These are phyloP conservation scores for Blepharisma japonicum DNA, from an alignment of 73 alveolate species.

Conservation along the genomic window DNA sequence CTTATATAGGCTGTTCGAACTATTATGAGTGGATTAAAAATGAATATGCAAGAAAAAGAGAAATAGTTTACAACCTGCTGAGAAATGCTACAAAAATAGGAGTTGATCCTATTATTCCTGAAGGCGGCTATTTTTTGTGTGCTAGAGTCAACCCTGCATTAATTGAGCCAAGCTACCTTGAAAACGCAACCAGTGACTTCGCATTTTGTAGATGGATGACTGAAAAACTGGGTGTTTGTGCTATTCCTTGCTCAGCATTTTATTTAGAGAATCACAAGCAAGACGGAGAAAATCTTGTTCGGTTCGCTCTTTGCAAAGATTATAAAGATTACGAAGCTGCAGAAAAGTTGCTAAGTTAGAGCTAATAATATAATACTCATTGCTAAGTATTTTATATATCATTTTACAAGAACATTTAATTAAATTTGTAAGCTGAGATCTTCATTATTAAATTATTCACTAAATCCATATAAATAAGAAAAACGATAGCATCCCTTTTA, in stretches of 20 bases:
- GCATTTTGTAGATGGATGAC: constrained; percentile 66
- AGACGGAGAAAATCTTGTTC: constrained; percentile 44
- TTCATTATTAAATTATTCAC: too few relatives aligned
- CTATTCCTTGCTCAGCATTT: constrained; percentile 62
- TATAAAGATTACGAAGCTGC: constrained; percentile 46
- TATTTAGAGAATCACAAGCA: constrained; percentile 36
- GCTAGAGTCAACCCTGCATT: constrained; percentile 43
- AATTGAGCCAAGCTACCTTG: constrained; percentile 61
- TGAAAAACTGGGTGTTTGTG: constrained; percentile 55
- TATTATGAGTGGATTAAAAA: constrained; percentile 44
- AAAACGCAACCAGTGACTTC: constrained; percentile 48
- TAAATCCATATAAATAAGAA: too few relatives aligned
- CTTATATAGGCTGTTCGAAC: constrained; percentile 30
- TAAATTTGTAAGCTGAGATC: too few relatives aligned
- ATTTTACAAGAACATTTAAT: too few relatives aligned
- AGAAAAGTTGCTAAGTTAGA: constrained; percentile 23
- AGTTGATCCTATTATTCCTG: constrained; percentile 48
- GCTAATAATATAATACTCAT: too few relatives aligned
- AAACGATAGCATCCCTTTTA: too few relatives aligned
- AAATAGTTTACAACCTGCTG: background rate
- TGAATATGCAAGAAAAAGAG: constrained; percentile 21
- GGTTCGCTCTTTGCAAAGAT: constrained; percentile 65
- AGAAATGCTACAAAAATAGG: constrained; percentile 41
- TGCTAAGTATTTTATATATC: too few relatives aligned
- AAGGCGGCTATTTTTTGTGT: constrained; percentile 72